These are phyloP conservation scores for Mucuna pruriens DNA, from an alignment of 306 rosid genomes.

Conservation along the genomic window DNA sequence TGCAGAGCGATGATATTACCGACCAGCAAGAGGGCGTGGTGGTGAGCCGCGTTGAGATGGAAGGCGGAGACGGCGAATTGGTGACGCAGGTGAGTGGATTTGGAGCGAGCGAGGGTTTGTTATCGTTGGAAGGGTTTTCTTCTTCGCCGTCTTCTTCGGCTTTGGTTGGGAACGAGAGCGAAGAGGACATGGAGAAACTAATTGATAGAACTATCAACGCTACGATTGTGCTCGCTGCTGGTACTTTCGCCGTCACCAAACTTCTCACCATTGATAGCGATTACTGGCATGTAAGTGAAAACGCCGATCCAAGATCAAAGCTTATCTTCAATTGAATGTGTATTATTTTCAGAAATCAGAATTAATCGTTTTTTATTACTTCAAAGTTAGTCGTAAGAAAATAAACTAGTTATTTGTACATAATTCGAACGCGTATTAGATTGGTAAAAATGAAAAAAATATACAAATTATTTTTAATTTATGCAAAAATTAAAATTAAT, in stretches of 20 bases:
- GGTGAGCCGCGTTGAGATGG: conserved; percentile 63
- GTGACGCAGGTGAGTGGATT: conserved; percentile 71
- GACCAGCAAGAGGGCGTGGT: conserved; percentile 75
- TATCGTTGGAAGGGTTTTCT: conserved; percentile 82
- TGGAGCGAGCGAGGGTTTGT: conserved; percentile 60
- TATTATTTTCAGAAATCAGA: neutral
- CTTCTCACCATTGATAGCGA: conserved; percentile 88
- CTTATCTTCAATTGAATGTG: conserved; percentile 14
- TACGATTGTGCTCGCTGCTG: conserved; percentile 81
- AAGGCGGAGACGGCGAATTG: conserved; percentile 62
- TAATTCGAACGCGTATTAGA: no score
- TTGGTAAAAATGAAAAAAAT: no score
- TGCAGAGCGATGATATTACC: conserved; percentile 61
- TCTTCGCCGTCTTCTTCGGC: conserved; percentile 61
- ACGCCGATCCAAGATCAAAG: neutral
- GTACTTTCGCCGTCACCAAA: conserved; percentile 79
- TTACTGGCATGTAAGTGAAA: conserved; percentile 92
- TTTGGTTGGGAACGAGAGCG: conserved; percentile 55
- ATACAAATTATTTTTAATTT: no score
- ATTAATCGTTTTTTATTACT: neutral
- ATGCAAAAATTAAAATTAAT: no score
- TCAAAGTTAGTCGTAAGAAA: neutral
- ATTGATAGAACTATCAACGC: conserved; percentile 83
- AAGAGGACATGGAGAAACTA: conserved; percentile 54
- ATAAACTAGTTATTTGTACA: neutral